phyloP scores from a whole-genome alignment of 768 basidiomycete species.

The Mycena crocata region DNA sequence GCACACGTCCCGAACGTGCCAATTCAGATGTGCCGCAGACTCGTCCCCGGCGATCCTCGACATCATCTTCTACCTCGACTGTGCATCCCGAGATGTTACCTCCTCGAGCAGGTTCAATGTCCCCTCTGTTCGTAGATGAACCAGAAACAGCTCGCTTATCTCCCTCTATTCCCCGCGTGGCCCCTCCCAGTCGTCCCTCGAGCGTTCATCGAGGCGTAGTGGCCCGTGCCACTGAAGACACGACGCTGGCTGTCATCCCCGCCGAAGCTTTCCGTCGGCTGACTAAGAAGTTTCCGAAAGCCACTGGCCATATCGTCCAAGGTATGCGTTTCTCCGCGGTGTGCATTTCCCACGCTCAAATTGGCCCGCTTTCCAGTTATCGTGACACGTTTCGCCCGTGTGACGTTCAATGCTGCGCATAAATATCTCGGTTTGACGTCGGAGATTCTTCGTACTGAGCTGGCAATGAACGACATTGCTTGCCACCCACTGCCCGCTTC shows the following conservation, averaged over 20 bases:
- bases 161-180: slow-evolving; percentile 36
- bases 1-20: slow-evolving; percentile 50
- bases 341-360: slow-evolving; percentile 15
- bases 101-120: slow-evolving; percentile 38
- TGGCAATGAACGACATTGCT: slow-evolving; percentile 96
- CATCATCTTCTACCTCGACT: slow-evolving; percentile 78
- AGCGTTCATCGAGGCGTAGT: slow-evolving; percentile 77
- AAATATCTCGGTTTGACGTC: slow-evolving; percentile 94
- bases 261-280: slow-evolving; percentile 95
- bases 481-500: slow-evolving; percentile 92
- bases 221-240: slow-evolving; percentile 94
- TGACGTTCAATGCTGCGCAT: slow-evolving; percentile 98
- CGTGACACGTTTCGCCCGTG: slow-evolving; percentile 93
- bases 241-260: slow-evolving; percentile 97
- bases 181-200: slow-evolving; percentile 39
- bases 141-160: slow-evolving; percentile 20
- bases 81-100: slow-evolving; percentile 62
- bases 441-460: slow-evolving; percentile 96
- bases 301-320: slow-evolving; percentile 96
- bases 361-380: slow-evolving; percentile 80
- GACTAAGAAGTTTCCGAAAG: slow-evolving; percentile 97
- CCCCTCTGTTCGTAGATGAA: slow-evolving; percentile 39
- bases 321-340: slow-evolving; percentile 55
- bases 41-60: slow-evolving; percentile 62
- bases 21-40: slow-evolving; percentile 74